Evolutionary conservation across 768 basidiomycete species (phyloP), one percentile per base, ranked within the genome.

Genomic region (Russula vinacea): DNA sequence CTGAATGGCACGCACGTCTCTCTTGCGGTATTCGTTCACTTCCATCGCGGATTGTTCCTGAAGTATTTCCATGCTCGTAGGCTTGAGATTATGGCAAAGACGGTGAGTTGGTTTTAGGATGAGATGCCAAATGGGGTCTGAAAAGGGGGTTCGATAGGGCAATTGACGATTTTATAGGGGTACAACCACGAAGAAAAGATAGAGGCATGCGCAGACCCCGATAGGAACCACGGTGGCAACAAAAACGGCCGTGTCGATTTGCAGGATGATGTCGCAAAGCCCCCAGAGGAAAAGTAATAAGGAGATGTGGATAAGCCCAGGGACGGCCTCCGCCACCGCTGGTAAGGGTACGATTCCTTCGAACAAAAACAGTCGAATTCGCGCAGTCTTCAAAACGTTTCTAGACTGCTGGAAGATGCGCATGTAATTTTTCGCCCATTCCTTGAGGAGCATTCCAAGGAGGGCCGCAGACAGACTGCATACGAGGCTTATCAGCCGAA

Each of bases 391-490:
- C 22, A 51, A 40, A 47, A 47, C 65, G 33, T 29, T 63, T 42
- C 72, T 5, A 77, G 74, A 35, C 72, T 66, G 35, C 73, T 73
- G 50, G 73, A 73, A 69, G 45, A 68, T 45, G 7, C 59, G 59
- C 52, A 67, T 52, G 60, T 79, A 80, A 37, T 76, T 73, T 16
- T 77, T 74, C 1, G 78, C 72, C 83, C 83, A 84, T 62, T 81
- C 79, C 67, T 83, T 77, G 29, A 80, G 77, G 3, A 84, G 68
- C n/a, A 78, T 81, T 13, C 80, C 80, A 9, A 71, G 63, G 26
- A 82, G 73, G 60, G 78, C 79, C 33, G 78, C 76, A 1, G 73
- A 72, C 7, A 84, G 73, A 63, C 79, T 81, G 56, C 78, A 71
- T 19, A 70, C 60, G 8, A 74, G 68, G 49, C 68, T 69, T 7